Conservation (phyloP, 2,329 filamentous ascomycete genomes). For the Colletotrichum lindemuthianum region DNA sequence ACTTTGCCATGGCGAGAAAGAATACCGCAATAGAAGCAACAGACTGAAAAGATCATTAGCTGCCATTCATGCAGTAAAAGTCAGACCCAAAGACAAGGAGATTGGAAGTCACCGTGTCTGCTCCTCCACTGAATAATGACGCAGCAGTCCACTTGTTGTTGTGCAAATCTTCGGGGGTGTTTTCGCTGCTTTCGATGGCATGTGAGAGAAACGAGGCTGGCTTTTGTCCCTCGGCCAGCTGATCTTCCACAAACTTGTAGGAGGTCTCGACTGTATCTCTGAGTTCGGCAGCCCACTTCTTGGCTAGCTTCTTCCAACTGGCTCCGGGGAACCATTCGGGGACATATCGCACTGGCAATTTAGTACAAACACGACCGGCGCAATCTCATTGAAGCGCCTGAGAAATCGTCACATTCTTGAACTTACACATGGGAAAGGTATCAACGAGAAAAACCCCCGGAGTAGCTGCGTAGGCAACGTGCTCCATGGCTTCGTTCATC, state of each 20-base stretch:
- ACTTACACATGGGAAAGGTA: conserved; percentile 21
- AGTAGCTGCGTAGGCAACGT: neutral
- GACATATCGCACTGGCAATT: conserved; percentile 39
- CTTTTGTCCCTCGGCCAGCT: conserved; percentile 8
- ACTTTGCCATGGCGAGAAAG: conserved; percentile 57
- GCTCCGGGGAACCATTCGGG: conserved; percentile 36
- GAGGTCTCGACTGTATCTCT: conserved; percentile 15
- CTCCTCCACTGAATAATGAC: conserved; percentile 27
- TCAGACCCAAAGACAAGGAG: neutral
- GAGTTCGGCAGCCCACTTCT: conserved; percentile 15
- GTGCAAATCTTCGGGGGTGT: neutral
- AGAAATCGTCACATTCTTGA: neutral
- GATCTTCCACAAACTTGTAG: conserved; percentile 40
- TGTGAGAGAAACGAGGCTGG: conserved; percentile 14
- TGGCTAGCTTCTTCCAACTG: conserved; percentile 29
- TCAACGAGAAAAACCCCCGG: conserved; percentile 27
- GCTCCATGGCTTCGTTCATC: conserved; percentile 4
- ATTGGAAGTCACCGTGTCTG: conserved; percentile 27
- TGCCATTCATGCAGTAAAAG: neutral
- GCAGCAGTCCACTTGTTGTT: conserved; percentile 31
- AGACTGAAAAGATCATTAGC: conserved; percentile 34
- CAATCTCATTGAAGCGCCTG: neutral
- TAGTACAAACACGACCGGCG: neutral
- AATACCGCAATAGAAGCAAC: conserved; percentile 50
- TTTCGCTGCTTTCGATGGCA: neutral